Evolutionary conservation across 2,329 filamentous ascomycete species (phyloP).

Genomic region (Fusarium virguliforme): DNA sequence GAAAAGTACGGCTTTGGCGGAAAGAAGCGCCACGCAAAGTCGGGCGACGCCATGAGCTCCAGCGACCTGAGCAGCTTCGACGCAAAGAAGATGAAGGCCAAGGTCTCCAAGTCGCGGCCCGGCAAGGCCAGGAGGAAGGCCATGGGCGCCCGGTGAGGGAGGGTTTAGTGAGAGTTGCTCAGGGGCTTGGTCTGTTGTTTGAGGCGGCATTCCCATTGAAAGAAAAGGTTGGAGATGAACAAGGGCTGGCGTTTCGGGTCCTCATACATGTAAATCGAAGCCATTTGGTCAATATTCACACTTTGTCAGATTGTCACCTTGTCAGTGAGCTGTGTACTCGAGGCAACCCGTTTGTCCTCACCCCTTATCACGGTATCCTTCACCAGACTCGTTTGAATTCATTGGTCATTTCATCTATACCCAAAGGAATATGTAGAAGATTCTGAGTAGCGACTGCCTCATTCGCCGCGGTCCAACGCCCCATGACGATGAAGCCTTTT

Average conservation of each 20-base stretch:
- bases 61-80: slow-evolving; percentile 87
- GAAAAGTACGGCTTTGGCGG: slow-evolving; percentile 96
- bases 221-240: slow-evolving; percentile 46
- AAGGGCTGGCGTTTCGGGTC: slow-evolving; percentile 49
- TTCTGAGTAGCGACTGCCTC: slow-evolving; percentile 50
- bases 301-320: neutral
- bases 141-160: slow-evolving; percentile 49
- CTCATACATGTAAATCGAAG: slow-evolving; percentile 48
- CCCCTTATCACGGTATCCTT: neutral
- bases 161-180: slow-evolving; percentile 14
- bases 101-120: slow-evolving; percentile 61
- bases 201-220: slow-evolving; percentile 39
- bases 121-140: slow-evolving; percentile 70
- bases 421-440: slow-evolving; percentile 56
- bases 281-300: slow-evolving; percentile 42
- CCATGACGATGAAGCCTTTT: slow-evolving; percentile 33
- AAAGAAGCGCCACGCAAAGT: slow-evolving; percentile 94
- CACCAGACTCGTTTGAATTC: slow-evolving; percentile 42
- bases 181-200: slow-evolving; percentile 17
- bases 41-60: slow-evolving; percentile 87
- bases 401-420: slow-evolving; percentile 58
- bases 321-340: neutral
- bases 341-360: neutral
- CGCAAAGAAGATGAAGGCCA: slow-evolving; percentile 85
- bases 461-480: slow-evolving; percentile 32